Percentiles rank a stretch among this genome's conserved stretches.
Conservation (phyloP, 192 early-diverging fungal genomes). For the Gonapodya sp. region DNA sequence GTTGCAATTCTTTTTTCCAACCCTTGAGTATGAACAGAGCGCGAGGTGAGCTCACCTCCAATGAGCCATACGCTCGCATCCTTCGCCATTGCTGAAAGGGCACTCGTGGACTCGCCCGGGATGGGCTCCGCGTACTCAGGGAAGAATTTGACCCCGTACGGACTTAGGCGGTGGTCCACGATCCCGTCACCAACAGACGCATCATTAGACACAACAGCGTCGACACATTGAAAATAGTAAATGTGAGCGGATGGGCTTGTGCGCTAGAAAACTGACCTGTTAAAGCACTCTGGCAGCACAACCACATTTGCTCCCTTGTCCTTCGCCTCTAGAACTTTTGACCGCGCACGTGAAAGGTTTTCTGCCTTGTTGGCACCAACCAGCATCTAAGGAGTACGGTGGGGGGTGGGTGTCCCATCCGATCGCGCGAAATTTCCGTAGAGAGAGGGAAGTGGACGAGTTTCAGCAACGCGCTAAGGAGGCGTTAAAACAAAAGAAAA, state of each 20-base stretch:
- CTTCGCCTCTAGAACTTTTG: constrained; percentile 75
- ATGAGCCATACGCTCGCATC: constrained; percentile 80
- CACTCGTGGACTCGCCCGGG: constrained; percentile 58
- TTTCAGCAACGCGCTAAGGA: too few species aligned
- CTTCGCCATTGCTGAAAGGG: constrained; percentile 75
- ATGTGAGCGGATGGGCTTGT: not conserved
- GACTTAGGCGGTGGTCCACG: not conserved
- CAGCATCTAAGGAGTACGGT: constrained; percentile 69
- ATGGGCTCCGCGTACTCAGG: constrained; percentile 81
- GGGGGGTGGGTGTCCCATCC: too few species aligned
- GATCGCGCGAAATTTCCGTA: too few species aligned
- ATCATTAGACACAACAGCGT: not conserved
- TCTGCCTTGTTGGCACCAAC: constrained; percentile 63
- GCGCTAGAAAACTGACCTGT: constrained; percentile 51
- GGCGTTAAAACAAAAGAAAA: too few species aligned
- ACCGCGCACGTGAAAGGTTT: constrained; percentile 69
- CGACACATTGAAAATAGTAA: too few species aligned
- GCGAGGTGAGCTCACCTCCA: too few species aligned
- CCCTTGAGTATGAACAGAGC: too few species aligned
- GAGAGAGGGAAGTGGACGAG: too few species aligned
- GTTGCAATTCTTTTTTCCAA: too few species aligned
- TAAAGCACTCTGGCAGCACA: constrained; percentile 98
- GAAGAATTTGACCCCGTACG: constrained; percentile 85
- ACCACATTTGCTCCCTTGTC: constrained; percentile 76
- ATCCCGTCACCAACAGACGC: constrained; percentile 3